A percentile compares a stretch with the other conserved stretches of the same genome.
phyloP scores from a whole-genome alignment of 1,139 yeast genomes.

The Kodamaea plutei region DNA sequence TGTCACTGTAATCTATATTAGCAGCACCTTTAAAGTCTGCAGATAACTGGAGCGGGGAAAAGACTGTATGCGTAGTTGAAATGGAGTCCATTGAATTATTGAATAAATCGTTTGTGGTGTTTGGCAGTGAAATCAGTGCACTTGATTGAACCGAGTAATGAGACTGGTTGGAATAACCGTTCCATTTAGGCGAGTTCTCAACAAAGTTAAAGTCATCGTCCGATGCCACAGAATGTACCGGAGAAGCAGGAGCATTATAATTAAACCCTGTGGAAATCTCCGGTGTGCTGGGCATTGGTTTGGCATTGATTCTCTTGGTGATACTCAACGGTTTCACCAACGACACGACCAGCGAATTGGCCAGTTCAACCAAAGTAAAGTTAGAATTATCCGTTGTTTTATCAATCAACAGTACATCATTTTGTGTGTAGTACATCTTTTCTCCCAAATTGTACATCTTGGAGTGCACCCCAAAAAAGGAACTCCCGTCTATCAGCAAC shows the following conservation, averaged over 20 bases:
- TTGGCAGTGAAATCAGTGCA: constrained; percentile 13
- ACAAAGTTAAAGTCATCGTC: constrained; percentile 3
- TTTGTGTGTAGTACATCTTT: constrained; percentile 30
- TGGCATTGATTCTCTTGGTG: constrained; percentile 9
- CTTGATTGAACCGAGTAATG: constrained; percentile 15
- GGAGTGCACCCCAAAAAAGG: constrained; percentile 54
- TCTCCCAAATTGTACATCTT: constrained; percentile 34
- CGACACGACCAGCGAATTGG: constrained; percentile 4
- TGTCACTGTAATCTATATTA: constrained; percentile 4
- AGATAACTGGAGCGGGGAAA: constrained; percentile 1
- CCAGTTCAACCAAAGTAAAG: constrained; percentile 28
- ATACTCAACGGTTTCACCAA: constrained; percentile 10
- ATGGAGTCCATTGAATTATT: constrained; percentile 21
- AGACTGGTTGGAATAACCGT: constrained; percentile 10
- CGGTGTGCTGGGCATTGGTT: too few species aligned
- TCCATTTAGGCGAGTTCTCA: constrained; percentile 6
- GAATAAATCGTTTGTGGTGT: constrained; percentile 12
- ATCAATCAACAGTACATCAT: constrained; percentile 28
- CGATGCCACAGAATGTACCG: too few species aligned
- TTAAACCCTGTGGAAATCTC: too few species aligned
- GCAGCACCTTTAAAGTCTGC: constrained; percentile 6
- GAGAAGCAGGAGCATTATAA: background rate
- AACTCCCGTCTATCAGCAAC: constrained; percentile 50
- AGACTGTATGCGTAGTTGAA: constrained; percentile 15
- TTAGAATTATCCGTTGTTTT: constrained; percentile 12